Evolutionary conservation across 345 rosid genomes (phyloP).

Genomic region (Raphanus raphanistrum): DNA sequence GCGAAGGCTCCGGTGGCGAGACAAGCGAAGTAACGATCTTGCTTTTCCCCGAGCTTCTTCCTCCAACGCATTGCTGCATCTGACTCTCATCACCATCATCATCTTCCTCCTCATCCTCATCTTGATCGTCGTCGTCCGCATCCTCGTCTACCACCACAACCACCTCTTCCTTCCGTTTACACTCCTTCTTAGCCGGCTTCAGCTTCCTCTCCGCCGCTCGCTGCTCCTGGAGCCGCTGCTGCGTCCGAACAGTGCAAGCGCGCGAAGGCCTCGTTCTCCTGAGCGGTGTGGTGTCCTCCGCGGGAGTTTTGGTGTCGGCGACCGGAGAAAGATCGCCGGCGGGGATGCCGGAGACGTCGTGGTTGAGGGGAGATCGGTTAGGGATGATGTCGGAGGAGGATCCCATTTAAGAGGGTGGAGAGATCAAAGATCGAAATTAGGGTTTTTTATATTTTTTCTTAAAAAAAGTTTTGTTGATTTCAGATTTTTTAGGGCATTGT

Average conservation of each 20-base stretch:
- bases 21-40: slow-evolving; percentile 78
- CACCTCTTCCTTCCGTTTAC: slow-evolving; percentile 40
- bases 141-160: too few species aligned
- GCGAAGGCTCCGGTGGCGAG: slow-evolving; percentile 75
- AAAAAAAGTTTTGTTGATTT: background rate
- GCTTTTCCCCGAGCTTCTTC: slow-evolving; percentile 36
- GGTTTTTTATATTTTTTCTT: slow-evolving; percentile 5
- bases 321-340: slow-evolving; percentile 20
- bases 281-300: slow-evolving; percentile 26
- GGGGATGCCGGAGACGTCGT: slow-evolving; percentile 39
- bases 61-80: slow-evolving; percentile 60
- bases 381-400: slow-evolving; percentile 49
- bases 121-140: slow-evolving; percentile 44
- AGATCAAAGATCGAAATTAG: slow-evolving; percentile 36
- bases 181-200: slow-evolving; percentile 57
- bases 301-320: slow-evolving; percentile 12
- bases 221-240: slow-evolving; percentile 71
- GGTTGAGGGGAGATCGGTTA: slow-evolving; percentile 52
- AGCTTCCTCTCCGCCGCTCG: slow-evolving; percentile 66
- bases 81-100: slow-evolving; percentile 23
- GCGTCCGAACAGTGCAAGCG: slow-evolving; percentile 86
- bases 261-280: slow-evolving; percentile 90
- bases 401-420: slow-evolving; percentile 49
- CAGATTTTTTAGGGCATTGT: slow-evolving; percentile 27
- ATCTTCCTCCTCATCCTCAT: slow-evolving; percentile 47